Evolutionary conservation across 2,329 filamentous ascomycete species (phyloP).

Genomic region (Nigrospora oryzae): DNA sequence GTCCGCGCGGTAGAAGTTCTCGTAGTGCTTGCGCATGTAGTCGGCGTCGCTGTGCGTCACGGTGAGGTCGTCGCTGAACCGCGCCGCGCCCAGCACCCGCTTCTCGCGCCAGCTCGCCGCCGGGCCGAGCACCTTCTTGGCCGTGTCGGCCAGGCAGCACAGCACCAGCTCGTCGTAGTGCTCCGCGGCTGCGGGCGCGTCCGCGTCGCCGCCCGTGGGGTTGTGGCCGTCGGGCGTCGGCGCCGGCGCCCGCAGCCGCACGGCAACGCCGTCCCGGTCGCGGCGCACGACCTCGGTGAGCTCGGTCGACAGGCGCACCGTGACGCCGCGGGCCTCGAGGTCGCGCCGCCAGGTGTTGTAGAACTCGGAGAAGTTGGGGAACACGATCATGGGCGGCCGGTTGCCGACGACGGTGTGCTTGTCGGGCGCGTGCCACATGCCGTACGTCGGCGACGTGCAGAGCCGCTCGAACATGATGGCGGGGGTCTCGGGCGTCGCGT

Average conservation of each 20-base stretch:
- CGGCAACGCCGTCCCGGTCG: slow-evolving; percentile 39
- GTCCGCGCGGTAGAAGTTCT: slow-evolving; percentile 45
- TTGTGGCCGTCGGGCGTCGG: slow-evolving; percentile 20
- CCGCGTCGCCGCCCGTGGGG: slow-evolving; percentile 15
- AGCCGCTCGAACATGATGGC: slow-evolving; percentile 23
- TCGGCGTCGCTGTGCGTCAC: slow-evolving; percentile 57
- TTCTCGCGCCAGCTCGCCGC: slow-evolving; percentile 53
- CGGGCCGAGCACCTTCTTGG: slow-evolving; percentile 49
- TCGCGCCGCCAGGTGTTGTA: slow-evolving; percentile 43
- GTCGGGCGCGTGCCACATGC: slow-evolving; percentile 45
- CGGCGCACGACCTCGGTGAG: slow-evolving; percentile 38
- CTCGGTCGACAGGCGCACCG: slow-evolving; percentile 43
- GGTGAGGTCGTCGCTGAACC: slow-evolving; percentile 63
- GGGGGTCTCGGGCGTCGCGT: slow-evolving; percentile 22
- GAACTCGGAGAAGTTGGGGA: slow-evolving; percentile 46
- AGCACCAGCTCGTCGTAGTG: slow-evolving; percentile 59
- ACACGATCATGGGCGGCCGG: slow-evolving; percentile 49
- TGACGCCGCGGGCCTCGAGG: slow-evolving; percentile 39
- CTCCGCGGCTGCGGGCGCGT: slow-evolving; percentile 38
- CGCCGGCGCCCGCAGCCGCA: slow-evolving; percentile 31
- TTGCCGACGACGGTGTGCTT: slow-evolving; percentile 27
- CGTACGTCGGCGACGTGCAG: slow-evolving; percentile 38
- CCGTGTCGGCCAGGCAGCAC: slow-evolving; percentile 56
- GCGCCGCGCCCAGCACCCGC: slow-evolving; percentile 61
- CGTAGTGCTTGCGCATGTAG: slow-evolving; percentile 63